phyloP scores from a whole-genome alignment of 208 protist genomes.

The Lotmaria passim region DNA sequence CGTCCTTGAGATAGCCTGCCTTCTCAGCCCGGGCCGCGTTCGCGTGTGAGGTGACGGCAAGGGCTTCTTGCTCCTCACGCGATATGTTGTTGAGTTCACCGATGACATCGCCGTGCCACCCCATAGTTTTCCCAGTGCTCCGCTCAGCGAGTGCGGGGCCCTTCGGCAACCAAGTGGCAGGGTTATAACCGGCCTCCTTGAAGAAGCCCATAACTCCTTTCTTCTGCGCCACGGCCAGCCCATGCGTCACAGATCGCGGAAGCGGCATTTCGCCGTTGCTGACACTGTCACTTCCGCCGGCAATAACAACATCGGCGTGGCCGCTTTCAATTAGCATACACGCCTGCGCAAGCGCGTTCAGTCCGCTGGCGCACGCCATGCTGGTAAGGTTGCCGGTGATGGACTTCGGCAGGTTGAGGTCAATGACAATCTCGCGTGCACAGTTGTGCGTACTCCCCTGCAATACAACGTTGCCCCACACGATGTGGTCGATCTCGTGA shows the following conservation, averaged over 20 bases:
- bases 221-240: slow-evolving; percentile 60
- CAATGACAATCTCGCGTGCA: slow-evolving; percentile 86
- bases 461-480: slow-evolving; percentile 92
- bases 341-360: slow-evolving; percentile 80
- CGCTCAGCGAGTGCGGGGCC: slow-evolving; percentile 63
- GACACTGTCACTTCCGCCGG: slow-evolving; percentile 87
- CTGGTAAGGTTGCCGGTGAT: slow-evolving; percentile 79
- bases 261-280: slow-evolving; percentile 75
- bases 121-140: slow-evolving; percentile 91
- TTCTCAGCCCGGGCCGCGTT: slow-evolving; percentile 67
- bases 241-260: slow-evolving; percentile 56
- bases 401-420: slow-evolving; percentile 76
- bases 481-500: slow-evolving; percentile 76
- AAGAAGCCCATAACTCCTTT: slow-evolving; percentile 58
- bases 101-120: slow-evolving; percentile 87
- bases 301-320: slow-evolving; percentile 81
- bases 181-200: slow-evolving; percentile 71
- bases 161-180: slow-evolving; percentile 69
- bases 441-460: slow-evolving; percentile 78
- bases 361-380: slow-evolving; percentile 81
- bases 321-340: slow-evolving; percentile 79
- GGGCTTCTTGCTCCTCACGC: slow-evolving; percentile 72
- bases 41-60: slow-evolving; percentile 67
- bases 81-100: slow-evolving; percentile 78
- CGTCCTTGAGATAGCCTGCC: slow-evolving; percentile 77